Base-by-base conservation (phyloP, 768 basidiomycete species). In the Epithele typhae region DNA sequence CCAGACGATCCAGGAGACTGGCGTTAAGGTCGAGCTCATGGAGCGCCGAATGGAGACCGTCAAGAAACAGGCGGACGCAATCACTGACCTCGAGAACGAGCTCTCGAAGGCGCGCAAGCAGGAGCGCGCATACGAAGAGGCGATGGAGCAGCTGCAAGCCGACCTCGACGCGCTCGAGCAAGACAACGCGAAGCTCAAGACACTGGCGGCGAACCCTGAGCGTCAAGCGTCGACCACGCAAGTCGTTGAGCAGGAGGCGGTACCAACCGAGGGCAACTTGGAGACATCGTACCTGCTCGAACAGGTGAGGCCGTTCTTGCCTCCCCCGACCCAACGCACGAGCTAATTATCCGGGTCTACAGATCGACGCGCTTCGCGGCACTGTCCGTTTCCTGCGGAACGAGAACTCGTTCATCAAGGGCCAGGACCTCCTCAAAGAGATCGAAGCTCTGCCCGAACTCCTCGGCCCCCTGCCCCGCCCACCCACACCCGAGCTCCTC, bases 21-120 rank as follows among this genome's bases (percentile, higher is more conserved):
- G 73, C 2, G 93, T 97, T 45, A 97, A 94, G 73, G 92, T 97
- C 46, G 92, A 97, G 63, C 75, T 94, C 12, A 88, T 98, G 81
- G 93, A 96, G 62, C 82, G 93, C 37, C 79, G 92, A 25, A 83
- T 93, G 75, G 94, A 98, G 61, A 78, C 82, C 2, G 84, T 83
- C 51, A 94, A 92, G 76, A 91, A 87, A 63, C 91, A 95, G 67
- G 83, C 85, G 4, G 95, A 97, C 46, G 69, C 77, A 6, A 87
- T 97, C 42, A 64, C 72, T 12, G 87, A 91, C 50, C 78, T 98
- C 17, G 93, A 97, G 68, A 67, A 62, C 25, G 86, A 94, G 57
- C 71, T 97, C 2, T 67, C 74, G 23, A 92, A 92, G 62, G 80
- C 83, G 3, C 79, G 81, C 65, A 89, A 92, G 65, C 89, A 95